These are phyloP conservation scores for Hericium alpestre DNA, from an alignment of 768 basidiomycete species.

Conservation along the genomic window DNA sequence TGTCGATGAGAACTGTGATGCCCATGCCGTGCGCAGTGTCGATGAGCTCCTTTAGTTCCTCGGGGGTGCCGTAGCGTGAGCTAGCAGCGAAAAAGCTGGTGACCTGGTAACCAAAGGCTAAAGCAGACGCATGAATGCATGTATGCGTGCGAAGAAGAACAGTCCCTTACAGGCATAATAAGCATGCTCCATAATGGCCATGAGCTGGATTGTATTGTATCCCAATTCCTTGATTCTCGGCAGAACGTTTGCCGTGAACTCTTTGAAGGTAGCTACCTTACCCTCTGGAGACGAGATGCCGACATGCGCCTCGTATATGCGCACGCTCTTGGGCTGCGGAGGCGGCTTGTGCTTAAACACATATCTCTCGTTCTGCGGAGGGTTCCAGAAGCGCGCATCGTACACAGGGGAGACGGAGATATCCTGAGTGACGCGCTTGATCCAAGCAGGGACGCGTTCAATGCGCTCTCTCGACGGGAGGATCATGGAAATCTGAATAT, in stretches of 20 bases:
- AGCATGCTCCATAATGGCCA: conserved; percentile 97
- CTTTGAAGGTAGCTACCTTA: conserved; percentile 89
- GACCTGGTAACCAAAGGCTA: conserved; percentile 97
- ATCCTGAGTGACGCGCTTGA: conserved; percentile 91
- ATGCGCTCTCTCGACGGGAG: conserved; percentile 68
- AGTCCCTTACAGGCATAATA: conserved; percentile 81
- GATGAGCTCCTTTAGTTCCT: conserved; percentile 89
- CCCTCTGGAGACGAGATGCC: conserved; percentile 87
- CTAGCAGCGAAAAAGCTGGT: conserved; percentile 96
- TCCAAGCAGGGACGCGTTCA: conserved; percentile 92
- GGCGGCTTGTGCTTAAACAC: conserved; percentile 73
- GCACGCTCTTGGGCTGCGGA: conserved; percentile 49
- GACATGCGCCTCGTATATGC: conserved; percentile 96
- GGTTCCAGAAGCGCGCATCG: conserved; percentile 99
- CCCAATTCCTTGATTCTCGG: conserved; percentile 85
- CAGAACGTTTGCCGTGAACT: conserved; percentile 78
- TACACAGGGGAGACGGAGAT: conserved; percentile 80
- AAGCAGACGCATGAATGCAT: conserved; percentile 3
- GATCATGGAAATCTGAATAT: conserved; percentile 78
- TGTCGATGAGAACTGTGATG: conserved; percentile 84
- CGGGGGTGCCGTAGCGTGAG: conserved; percentile 91
- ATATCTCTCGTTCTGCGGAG: conserved; percentile 60
- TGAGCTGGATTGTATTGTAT: conserved; percentile 95
- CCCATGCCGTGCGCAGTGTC: conserved; percentile 94
- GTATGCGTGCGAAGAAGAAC: no score